Evolutionary conservation across 2,329 filamentous ascomycete species (phyloP), one percentile per base, ranked within the genome.

Genomic region (Cladosporium sp.): DNA sequence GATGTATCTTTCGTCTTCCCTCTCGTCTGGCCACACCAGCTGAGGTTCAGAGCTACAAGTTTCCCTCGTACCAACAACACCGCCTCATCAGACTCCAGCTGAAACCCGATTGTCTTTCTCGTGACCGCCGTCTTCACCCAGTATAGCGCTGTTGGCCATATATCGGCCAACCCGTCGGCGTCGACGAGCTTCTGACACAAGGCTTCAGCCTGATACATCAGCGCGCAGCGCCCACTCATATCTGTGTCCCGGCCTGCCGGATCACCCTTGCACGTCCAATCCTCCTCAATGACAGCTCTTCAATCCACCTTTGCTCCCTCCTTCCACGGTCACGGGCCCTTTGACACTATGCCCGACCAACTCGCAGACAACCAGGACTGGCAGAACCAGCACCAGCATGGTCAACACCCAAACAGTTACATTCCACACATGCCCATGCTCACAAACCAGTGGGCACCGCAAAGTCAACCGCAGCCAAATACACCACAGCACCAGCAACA

Each of bases 401-500:
- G 30, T 19, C 51, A 59, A 28, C 59, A 50, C 34, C 12, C 39
- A 55, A n/a, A 43, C 25, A 51, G 42, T 22, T 58, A 51, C 56
- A 52, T 52, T 45, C 56, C 38, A 17, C 56, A 34, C n/a, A 51
- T 51, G 38, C 47, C 61, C 37, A 54, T 57, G 40, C 54, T 63
- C 42, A 58, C 62, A 37, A 58, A 47, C 34, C 56, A 60, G 47
- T 64, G 62, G 62, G 30, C 55, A 37, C 49, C 55, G 14, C 55
- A 52, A 9, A 43, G 36, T 15, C 49, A 52, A 45, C 28, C 45
- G 17, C 51, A 42, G 20, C 50, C 51, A 47, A 36, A 36, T 50
- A 9, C 43, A 14, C 61, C 62, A n/a, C 57, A 52, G 25, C 63
- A 65, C 22, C 63, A 59, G 25, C 54, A 63, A 38, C 62, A 61